phyloP scores from a whole-genome alignment of 2,329 filamentous ascomycete species.

The Scedosporium boydii region DNA sequence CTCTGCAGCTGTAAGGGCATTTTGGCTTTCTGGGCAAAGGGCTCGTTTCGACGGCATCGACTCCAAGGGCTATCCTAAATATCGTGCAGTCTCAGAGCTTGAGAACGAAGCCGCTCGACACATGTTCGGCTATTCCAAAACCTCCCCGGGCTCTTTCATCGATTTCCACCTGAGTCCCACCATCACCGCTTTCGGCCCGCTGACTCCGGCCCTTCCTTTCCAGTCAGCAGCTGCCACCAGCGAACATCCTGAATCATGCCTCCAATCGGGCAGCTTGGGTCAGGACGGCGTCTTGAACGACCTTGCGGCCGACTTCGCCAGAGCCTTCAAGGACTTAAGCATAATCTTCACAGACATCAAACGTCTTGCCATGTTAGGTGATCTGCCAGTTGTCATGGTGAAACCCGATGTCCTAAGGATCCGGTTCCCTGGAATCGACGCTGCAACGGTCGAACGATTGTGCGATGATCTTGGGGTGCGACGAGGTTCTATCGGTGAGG shows the following conservation, averaged over 20 bases:
- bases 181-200: constrained; percentile 74
- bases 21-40: constrained; percentile 85
- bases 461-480: constrained; percentile 82
- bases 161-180: constrained; percentile 86
- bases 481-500: constrained; percentile 69
- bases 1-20: constrained; percentile 84
- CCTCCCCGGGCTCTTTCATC: constrained; percentile 66
- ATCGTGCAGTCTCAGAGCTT: constrained; percentile 64
- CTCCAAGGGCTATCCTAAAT: constrained; percentile 65
- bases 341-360: constrained; percentile 74
- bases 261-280: constrained; percentile 56
- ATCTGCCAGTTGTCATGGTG: constrained; percentile 71
- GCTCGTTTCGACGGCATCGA: constrained; percentile 75
- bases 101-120: constrained; percentile 65
- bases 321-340: constrained; percentile 74
- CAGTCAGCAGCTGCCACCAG: background rate
- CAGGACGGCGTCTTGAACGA: constrained; percentile 76
- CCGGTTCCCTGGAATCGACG: constrained; percentile 85
- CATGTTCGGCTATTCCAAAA: constrained; percentile 48
- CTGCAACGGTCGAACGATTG: constrained; percentile 67
- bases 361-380: constrained; percentile 65
- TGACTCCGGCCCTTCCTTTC: constrained; percentile 45
- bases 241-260: constrained; percentile 19
- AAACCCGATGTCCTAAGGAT: constrained; percentile 61
- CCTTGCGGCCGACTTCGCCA: constrained; percentile 79